Evolutionary conservation across 73 alveolate species (phyloP).

Genomic region (Symbiodinium natans): DNA sequence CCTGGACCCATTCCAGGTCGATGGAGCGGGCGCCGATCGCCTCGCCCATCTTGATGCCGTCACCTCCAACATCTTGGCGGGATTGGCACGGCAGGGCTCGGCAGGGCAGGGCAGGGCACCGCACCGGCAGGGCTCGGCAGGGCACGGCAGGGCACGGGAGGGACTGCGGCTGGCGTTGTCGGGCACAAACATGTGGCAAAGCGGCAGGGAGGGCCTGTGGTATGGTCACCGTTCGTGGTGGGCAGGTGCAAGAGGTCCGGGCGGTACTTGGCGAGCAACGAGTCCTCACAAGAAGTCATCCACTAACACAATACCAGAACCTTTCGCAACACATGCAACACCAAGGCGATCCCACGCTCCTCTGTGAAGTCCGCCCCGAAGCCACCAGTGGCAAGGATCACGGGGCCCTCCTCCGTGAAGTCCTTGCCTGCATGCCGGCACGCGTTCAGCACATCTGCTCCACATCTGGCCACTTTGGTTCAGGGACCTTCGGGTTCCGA

Average conservation of each 20-base stretch:
- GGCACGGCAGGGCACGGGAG: too few relatives aligned
- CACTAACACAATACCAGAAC: conserved; percentile 21
- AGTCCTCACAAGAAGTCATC: background rate
- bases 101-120: too few relatives aligned
- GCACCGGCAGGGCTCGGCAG: too few relatives aligned
- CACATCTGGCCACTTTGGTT: too few relatives aligned
- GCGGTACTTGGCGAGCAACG: conserved; percentile 41
- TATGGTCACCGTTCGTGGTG: conserved; percentile 48
- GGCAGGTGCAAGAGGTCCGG: conserved; percentile 40
- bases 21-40: conserved; percentile 95
- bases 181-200: too few relatives aligned
- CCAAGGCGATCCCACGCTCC: conserved; percentile 32
- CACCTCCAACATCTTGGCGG: too few relatives aligned
- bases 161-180: too few relatives aligned
- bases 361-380: conserved; percentile 95
- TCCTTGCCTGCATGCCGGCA: conserved; percentile 94
- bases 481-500: too few relatives aligned
- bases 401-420: conserved; percentile 91
- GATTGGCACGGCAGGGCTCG: too few relatives aligned
- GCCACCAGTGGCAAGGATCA: conserved; percentile 96
- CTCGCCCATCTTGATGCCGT: conserved; percentile 95
- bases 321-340: conserved; percentile 46
- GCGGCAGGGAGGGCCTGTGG: too few relatives aligned
- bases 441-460: background rate
- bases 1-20: conserved; percentile 95